Conservation (phyloP, 176 grass and related monocot species). For the Aegilops tauschii region DNA sequence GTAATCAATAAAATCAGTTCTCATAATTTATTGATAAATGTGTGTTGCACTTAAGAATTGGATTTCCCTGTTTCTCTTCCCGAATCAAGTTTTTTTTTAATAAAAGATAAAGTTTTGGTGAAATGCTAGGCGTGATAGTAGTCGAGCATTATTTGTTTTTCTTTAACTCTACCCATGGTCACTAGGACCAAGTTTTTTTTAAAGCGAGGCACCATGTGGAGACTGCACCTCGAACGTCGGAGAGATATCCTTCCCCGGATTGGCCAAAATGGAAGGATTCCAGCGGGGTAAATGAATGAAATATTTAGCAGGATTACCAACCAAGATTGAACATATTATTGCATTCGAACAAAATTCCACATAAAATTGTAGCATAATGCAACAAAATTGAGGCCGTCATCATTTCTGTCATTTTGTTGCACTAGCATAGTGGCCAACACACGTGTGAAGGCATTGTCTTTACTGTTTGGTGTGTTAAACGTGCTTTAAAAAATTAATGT, state of each 20-base stretch:
- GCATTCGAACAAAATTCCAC: no score
- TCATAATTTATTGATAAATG: background rate
- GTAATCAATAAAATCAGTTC: background rate
- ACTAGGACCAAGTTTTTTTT: background rate
- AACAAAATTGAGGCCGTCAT: no score
- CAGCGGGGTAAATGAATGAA: background rate
- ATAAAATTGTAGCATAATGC: no score
- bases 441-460: no score
- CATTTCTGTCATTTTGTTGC: no score
- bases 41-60: background rate
- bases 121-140: background rate
- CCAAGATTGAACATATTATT: background rate
- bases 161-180: no score
- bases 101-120: background rate
- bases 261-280: background rate
- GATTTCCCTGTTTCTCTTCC: background rate
- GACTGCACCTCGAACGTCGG: background rate
- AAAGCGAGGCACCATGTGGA: background rate
- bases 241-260: background rate
- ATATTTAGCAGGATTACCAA: background rate
- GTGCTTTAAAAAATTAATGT: no score
- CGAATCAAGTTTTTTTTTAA: background rate
- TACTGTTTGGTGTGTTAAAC: no score
- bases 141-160: background rate
- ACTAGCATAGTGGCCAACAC: no score